Evolutionary conservation across 495 filamentous ascomycete species (phyloP).

Genomic region (Achaetomiella virescens): DNA sequence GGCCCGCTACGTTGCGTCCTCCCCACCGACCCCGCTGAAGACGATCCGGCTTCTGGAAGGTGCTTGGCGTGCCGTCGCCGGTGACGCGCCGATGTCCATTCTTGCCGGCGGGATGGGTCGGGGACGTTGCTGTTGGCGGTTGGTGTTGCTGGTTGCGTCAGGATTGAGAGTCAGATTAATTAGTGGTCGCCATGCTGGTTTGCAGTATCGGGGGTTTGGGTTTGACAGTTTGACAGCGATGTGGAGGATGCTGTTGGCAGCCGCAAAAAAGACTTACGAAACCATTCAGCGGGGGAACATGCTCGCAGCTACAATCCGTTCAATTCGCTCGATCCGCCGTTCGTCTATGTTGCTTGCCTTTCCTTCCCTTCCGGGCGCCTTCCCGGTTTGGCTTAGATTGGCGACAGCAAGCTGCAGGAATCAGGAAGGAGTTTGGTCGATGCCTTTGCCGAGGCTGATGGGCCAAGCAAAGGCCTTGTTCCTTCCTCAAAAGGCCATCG

Average conservation of each 20-base stretch:
- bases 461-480: neutral
- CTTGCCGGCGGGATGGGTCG: neutral
- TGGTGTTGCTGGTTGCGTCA: no score
- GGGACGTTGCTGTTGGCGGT: no score
- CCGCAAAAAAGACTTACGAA: no score
- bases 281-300: no score
- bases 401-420: neutral
- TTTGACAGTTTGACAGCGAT: no score
- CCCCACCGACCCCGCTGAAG: neutral
- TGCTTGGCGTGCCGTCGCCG: neutral
- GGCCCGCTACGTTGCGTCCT: neutral
- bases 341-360: neutral
- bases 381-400: slow-evolving; percentile 9
- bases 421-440: neutral
- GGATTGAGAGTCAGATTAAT: no score
- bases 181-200: no score
- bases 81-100: neutral
- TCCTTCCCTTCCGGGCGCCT: neutral
- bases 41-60: slow-evolving; percentile 9
- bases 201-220: no score
- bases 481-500: neutral
- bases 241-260: no score
- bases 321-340: neutral
- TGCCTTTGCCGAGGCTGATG: neutral
- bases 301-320: no score